A percentile compares a stretch with the other conserved stretches of the same genome.
Evolutionary conservation across 805 yeast species (phyloP).

Genomic region (Ogataea henricii): DNA sequence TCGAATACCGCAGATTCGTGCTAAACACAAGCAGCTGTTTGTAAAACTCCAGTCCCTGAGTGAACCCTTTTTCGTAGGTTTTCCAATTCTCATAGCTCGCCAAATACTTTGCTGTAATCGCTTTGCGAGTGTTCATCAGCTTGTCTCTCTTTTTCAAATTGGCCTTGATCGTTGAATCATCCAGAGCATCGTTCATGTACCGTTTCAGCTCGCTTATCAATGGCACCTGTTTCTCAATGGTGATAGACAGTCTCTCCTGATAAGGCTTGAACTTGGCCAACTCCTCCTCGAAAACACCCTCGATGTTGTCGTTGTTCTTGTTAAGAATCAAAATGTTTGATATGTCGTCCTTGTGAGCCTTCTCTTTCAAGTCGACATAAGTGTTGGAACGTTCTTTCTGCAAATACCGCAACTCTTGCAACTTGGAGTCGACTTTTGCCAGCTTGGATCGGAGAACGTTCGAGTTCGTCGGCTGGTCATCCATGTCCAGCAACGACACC

Average conservation of each 20-base stretch:
- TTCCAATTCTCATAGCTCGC: constrained; percentile 60
- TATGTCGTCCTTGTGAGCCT: constrained; percentile 81
- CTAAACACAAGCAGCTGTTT: constrained; percentile 45
- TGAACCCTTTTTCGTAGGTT: constrained; percentile 56
- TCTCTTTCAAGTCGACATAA: constrained; percentile 64
- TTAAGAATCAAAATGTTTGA: constrained; percentile 72
- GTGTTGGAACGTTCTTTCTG: constrained; percentile 64
- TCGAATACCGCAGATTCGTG: constrained; percentile 27
- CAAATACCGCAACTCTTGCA: constrained; percentile 62
- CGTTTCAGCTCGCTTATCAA: constrained; percentile 47
- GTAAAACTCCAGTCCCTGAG: constrained; percentile 68
- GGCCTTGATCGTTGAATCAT: constrained; percentile 44
- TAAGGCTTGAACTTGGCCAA: constrained; percentile 74
- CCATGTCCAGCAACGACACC: constrained; percentile 63
- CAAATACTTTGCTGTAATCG: constrained; percentile 44
- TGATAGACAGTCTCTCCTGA: constrained; percentile 63
- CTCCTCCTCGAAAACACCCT: constrained; percentile 64
- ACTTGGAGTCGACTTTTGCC: constrained; percentile 52
- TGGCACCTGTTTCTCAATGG: constrained; percentile 64
- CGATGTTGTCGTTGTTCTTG: constrained; percentile 43
- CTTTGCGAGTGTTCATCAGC: constrained; percentile 38
- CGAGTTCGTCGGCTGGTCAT: constrained; percentile 41
- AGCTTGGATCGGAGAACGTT: constrained; percentile 41
- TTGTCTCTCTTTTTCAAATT: constrained; percentile 45
- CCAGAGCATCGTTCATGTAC: constrained; percentile 47